phyloP scores from a whole-genome alignment of 306 rosid genomes.

The Arachis stenosperma region DNA sequence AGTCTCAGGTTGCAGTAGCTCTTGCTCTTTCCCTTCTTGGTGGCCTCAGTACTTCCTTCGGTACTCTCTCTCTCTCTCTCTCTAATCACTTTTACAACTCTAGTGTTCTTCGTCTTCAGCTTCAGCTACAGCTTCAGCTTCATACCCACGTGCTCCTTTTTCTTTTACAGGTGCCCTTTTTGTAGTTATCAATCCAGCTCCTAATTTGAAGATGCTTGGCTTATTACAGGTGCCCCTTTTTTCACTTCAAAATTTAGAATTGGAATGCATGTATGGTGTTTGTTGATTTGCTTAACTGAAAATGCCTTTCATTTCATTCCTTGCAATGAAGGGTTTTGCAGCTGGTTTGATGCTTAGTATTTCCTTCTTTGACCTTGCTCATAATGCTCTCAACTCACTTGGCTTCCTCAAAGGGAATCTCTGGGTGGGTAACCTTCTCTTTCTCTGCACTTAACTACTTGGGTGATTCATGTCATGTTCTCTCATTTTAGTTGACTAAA shows the following conservation, averaged over 20 bases:
- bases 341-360: constrained; percentile 97
- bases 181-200: constrained; percentile 67
- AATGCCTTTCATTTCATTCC: constrained; percentile 20
- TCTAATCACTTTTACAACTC: background rate
- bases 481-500: constrained; percentile 30
- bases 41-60: constrained; percentile 89
- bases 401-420: constrained; percentile 93
- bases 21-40: constrained; percentile 94
- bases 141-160: background rate
- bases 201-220: constrained; percentile 82
- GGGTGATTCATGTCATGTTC: background rate
- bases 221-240: constrained; percentile 59
- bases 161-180: constrained; percentile 61
- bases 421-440: constrained; percentile 61
- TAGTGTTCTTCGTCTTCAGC: background rate
- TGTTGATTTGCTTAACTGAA: background rate
- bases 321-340: constrained; percentile 77
- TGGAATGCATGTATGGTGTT: background rate
- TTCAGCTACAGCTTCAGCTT: background rate
- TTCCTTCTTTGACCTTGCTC: constrained; percentile 97
- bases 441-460: background rate
- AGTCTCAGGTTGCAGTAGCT: constrained; percentile 83
- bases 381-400: constrained; percentile 87
- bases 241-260: background rate
- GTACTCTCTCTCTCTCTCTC: constrained; percentile 42